Conservation (phyloP, 129 eudicot species). For the Flaveria sonorensis region DNA sequence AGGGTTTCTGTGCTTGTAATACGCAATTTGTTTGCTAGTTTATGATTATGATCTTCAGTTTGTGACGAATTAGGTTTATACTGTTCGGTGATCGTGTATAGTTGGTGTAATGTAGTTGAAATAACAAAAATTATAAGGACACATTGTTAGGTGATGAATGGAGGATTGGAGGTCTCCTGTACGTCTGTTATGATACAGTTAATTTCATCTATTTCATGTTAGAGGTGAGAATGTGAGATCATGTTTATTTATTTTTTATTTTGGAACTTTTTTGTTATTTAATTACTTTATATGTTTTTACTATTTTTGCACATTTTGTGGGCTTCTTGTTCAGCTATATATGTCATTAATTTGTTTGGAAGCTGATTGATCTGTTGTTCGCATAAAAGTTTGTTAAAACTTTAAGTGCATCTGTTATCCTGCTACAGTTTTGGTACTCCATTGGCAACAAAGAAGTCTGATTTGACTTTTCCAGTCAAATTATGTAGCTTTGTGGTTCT, state of each 20-base stretch:
- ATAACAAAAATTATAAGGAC: not conserved
- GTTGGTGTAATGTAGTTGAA: constrained; percentile 33
- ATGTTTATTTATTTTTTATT: not conserved
- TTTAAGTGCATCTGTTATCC: constrained; percentile 29
- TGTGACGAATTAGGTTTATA: not conserved
- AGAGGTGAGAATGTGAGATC: constrained; percentile 17
- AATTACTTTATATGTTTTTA: constrained; percentile 5
- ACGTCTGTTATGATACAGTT: constrained; percentile 23
- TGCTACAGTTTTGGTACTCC: not conserved
- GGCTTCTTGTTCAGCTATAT: constrained; percentile 18
- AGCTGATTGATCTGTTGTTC: constrained; percentile 2
- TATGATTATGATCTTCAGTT: constrained; percentile 14
- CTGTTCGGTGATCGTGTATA: constrained; percentile 21
- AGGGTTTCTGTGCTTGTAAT: constrained; percentile 17
- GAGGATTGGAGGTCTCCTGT: not conserved
- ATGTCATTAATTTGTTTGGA: not conserved
- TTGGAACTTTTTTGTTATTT: not conserved
- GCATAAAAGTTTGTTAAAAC: constrained; percentile 23
- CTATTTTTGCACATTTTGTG: constrained; percentile 19
- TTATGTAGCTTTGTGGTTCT: constrained; percentile 9
- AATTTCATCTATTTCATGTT: constrained; percentile 19
- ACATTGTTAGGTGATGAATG: not conserved
- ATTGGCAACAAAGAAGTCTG: not conserved
- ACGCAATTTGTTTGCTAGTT: constrained; percentile 20
- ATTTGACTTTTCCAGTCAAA: constrained; percentile 15